These are phyloP conservation scores for Penicillium ucsense DNA, from an alignment of 495 filamentous ascomycete species.

Conservation along the genomic window DNA sequence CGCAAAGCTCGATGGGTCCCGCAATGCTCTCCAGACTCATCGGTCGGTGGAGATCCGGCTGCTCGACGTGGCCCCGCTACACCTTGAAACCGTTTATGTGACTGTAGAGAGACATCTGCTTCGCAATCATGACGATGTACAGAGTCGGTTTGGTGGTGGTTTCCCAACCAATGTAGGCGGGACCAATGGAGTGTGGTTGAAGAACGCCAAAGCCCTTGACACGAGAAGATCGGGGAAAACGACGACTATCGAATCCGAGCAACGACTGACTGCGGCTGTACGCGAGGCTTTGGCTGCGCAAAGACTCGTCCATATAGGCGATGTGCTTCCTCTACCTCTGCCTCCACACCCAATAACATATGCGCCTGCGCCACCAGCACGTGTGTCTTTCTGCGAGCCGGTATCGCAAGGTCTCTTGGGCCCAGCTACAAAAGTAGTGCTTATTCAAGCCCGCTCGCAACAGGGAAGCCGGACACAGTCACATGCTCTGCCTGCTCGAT, in stretches of 20 bases:
- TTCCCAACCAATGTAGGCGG: slow-evolving; percentile 31
- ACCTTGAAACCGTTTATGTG: slow-evolving; percentile 76
- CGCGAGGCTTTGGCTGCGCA: slow-evolving; percentile 60
- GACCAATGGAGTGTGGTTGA: slow-evolving; percentile 32
- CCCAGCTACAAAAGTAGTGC: slow-evolving; percentile 58
- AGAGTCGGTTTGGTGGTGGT: slow-evolving; percentile 53
- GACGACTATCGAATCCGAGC: slow-evolving; percentile 42
- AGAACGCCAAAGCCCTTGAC: slow-evolving; percentile 26
- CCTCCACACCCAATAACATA: slow-evolving; percentile 86
- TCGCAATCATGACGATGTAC: slow-evolving; percentile 50
- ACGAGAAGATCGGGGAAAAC: slow-evolving; percentile 29
- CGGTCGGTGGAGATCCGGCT: slow-evolving; percentile 70
- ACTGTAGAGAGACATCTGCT: slow-evolving; percentile 70
- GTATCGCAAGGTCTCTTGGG: slow-evolving; percentile 79
- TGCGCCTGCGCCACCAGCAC: slow-evolving; percentile 65
- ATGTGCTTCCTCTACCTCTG: slow-evolving; percentile 72
- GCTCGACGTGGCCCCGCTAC: slow-evolving; percentile 68
- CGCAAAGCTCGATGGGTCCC: slow-evolving; percentile 47
- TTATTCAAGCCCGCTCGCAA: slow-evolving; percentile 50
- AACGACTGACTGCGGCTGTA: slow-evolving; percentile 65
- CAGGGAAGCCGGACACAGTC: slow-evolving; percentile 22
- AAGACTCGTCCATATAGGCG: slow-evolving; percentile 71
- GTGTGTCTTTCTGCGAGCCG: slow-evolving; percentile 54
- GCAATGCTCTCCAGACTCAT: slow-evolving; percentile 44
- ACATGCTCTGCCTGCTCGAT: slow-evolving; percentile 18